Conservation (phyloP, 441 rosid species). For the Dalechampia spathulata region DNA sequence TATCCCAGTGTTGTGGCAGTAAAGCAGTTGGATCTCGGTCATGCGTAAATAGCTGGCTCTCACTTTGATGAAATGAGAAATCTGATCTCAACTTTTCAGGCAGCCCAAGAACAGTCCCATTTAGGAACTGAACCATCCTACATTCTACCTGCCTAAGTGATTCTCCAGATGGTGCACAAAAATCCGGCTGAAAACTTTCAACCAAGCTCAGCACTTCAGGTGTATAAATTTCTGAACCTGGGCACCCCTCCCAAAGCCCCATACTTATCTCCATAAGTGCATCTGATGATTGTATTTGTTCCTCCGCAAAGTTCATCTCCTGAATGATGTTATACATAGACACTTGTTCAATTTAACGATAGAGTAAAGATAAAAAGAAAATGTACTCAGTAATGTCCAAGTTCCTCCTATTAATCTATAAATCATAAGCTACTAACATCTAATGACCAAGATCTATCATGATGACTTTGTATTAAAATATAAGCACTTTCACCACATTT, state of each 20-base stretch:
- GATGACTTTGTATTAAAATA: not conserved
- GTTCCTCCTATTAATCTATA: not conserved
- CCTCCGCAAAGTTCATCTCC: constrained; percentile 77
- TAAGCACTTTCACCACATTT: not conserved
- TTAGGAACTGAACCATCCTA: constrained; percentile 83
- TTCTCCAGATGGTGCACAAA: constrained; percentile 77
- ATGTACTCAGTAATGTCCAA: not conserved
- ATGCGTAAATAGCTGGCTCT: constrained; percentile 39
- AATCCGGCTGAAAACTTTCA: constrained; percentile 79
- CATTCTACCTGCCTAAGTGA: constrained; percentile 88
- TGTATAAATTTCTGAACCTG: constrained; percentile 46
- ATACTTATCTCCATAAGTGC: constrained; percentile 70
- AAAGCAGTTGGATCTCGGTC: constrained; percentile 49
- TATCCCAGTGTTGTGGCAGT: constrained; percentile 51
- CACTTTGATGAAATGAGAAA: constrained; percentile 34
- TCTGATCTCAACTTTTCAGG: constrained; percentile 67
- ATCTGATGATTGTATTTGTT: constrained; percentile 64
- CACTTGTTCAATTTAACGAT: constrained; percentile 13
- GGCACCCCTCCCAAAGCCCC: constrained; percentile 87
- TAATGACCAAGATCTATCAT: not conserved
- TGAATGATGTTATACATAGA: constrained; percentile 27
- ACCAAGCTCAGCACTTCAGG: constrained; percentile 54
- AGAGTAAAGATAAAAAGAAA: constrained; percentile 9
- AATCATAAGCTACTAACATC: constrained; percentile 1
- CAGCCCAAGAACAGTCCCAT: constrained; percentile 48